Base-by-base conservation (phyloP, 257 asterid species). In the Solanum pinnatisectum region DNA sequence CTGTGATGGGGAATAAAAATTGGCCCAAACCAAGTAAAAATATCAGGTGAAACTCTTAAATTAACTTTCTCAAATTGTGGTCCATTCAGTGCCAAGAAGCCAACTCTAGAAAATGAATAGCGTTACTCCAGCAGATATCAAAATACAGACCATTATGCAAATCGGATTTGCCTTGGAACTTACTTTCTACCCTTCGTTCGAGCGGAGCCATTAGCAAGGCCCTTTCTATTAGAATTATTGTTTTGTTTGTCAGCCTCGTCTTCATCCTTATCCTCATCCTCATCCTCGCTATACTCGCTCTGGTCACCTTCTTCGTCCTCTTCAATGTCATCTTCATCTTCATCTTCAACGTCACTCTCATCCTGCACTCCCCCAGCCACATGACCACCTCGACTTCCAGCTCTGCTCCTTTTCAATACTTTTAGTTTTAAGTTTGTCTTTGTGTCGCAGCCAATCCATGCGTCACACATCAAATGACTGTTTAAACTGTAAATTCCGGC, bases 241-340 rank as follows among this genome's bases (percentile, higher is more conserved):
- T 25, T 78, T 37, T 42, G 60, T 36, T 88, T 63, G 73, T 94
- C 97, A 60, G 25, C 84, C 70, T 88, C 82, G 42, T 46, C 72
- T 5, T 87, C 95, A 30, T 44, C 88, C 0, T 88, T 65, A 27
- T 83, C 93, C 0, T 93, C 94, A 12, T 91, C 96, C 12, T 96
- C 98, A 27, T 94, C 97, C 33, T 95, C 98, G 35, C 99, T 97
- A 65, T 96, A 97, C 91, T 97, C 99, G 22, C 98, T 95, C 90
- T 93, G 89, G 10, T 91, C 92, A 56, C 94, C 98, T 79, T 94
- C 92, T 59, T 94, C 98, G 86, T 94, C 98, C 14, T 93, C 93
- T 2, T 92, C 97, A 79, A 79, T 79, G 86, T 94, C 95, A 23
- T 92, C 99, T 84, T 92, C 95, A 6, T 93, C 98, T 25, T 95